Evolutionary conservation across 371 early-diverging fungal genomes (phyloP), one percentile per base, ranked within the genome.

Genomic region (Rhizopus stolonifer): DNA sequence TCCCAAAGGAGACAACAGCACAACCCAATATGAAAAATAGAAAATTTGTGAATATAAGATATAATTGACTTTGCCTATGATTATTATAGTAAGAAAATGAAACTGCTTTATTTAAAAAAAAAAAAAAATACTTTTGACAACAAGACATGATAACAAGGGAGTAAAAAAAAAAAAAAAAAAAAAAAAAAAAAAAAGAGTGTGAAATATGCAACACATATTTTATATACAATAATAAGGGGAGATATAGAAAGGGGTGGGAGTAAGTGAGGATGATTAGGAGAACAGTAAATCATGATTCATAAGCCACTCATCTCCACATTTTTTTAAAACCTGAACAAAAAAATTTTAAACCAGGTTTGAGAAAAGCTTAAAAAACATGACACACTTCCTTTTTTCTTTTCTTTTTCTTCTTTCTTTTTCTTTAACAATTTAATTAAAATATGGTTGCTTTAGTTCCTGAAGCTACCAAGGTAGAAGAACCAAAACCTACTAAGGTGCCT

Each of bases 41-140:
- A 9, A 64, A 18, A 46, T 74, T 70, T 10, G 61, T 64, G 8
- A 62, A 32, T 9, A 74, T 46, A 21, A 74, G 43, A 34, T 70
- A 70, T 6, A 61, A 19, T 53, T 42, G 49, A 53, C 71, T 66
- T 50, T 70, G 56, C 45, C 74, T 74, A 61, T 4, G 4, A n/a
- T n/a, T n/a, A n/a, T n/a, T n/a, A 8, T 29, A 10, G 3, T 15
- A 21, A 15, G 15, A 46, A 43, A 31, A n/a, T n/a, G n/a, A n/a
- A n/a, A n/a, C n/a, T n/a, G n/a, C n/a, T n/a, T n/a, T n/a, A n/a
- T n/a, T 54, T 34, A 40, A 43, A 34, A 13, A 8, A 15, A 44
- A 29, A 22, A 26, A 24, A 14, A 44, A 24, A 34, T 46, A 74
- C 74, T 70, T 67, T 65, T 70, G 69, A 70, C 74, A 74, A 58